Conservation (phyloP, 352 stramenopile species). For the Phytophthora nicotianae region DNA sequence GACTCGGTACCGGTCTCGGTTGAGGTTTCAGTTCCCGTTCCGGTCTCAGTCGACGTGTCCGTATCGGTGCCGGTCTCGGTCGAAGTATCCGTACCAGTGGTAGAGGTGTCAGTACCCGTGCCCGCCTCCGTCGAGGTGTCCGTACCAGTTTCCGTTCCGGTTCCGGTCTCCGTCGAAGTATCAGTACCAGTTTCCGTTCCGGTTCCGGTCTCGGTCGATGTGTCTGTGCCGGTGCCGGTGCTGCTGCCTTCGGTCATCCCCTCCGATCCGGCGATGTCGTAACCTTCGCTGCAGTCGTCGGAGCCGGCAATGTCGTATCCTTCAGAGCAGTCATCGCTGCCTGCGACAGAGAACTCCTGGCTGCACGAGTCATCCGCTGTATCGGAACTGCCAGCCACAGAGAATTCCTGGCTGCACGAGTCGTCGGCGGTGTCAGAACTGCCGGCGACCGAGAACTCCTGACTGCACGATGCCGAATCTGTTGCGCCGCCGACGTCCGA, state of each 20-base stretch:
- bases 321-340: constrained; percentile 28
- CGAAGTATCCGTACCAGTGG: constrained; percentile 3
- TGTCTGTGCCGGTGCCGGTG: constrained; percentile 1
- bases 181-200: neutral
- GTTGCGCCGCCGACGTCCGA: constrained; percentile 3
- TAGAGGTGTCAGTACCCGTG: constrained; percentile 1
- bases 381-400: constrained; percentile 15
- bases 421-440: constrained; percentile 26
- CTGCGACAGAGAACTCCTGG: constrained; percentile 30
- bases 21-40: neutral
- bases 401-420: constrained; percentile 35
- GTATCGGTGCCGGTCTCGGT: constrained; percentile 8
- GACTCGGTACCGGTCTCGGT: neutral
- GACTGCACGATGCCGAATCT: constrained; percentile 24
- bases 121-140: constrained; percentile 2
- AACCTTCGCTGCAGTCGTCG: constrained; percentile 27
- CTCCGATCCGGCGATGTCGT: constrained; percentile 32
- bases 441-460: constrained; percentile 32
- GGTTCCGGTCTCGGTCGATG: neutral
- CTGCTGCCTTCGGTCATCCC: constrained; percentile 2
- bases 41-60: neutral
- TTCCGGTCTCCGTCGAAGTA: neutral
- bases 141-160: neutral
- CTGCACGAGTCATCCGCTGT: constrained; percentile 32
- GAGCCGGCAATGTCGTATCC: constrained; percentile 30